These are phyloP conservation scores for Sporothrix brasiliensis DNA, from an alignment of 2,329 filamentous ascomycete genomes.

Conservation along the genomic window DNA sequence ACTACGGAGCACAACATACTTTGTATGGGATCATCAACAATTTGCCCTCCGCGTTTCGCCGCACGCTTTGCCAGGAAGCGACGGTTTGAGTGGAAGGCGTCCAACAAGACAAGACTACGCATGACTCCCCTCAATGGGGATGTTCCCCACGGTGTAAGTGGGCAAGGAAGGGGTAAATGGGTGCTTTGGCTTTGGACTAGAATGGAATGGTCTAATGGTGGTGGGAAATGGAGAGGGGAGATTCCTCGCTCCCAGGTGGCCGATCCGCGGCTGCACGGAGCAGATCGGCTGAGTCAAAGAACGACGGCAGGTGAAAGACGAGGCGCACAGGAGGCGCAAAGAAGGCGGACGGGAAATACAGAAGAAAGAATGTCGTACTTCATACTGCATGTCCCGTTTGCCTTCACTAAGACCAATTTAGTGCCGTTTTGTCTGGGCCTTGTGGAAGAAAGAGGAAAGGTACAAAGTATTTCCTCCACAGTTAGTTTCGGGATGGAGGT, in stretches of 20 bases:
- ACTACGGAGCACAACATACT: not conserved
- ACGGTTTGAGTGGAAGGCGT: slow-evolving; percentile 18
- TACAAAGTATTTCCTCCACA: too few species aligned
- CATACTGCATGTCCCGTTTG: not conserved
- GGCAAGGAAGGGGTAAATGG: not conserved
- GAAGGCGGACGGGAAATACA: not conserved
- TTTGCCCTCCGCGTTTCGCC: slow-evolving; percentile 32
- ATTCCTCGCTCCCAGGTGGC: slow-evolving; percentile 23
- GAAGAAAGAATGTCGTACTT: not conserved
- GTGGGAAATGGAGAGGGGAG: not conserved
- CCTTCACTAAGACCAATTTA: not conserved
- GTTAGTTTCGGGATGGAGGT: slow-evolving; percentile 12
- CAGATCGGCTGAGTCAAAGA: slow-evolving; percentile 32
- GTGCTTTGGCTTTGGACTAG: not conserved
- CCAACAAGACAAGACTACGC: not conserved
- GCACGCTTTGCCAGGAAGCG: slow-evolving; percentile 23
- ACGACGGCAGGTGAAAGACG: slow-evolving; percentile 2
- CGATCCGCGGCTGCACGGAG: slow-evolving; percentile 36
- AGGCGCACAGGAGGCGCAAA: not conserved
- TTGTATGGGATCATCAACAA: not conserved
- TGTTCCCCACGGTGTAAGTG: slow-evolving; percentile 25
- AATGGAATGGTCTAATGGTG: not conserved
- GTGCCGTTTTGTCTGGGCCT: not conserved
- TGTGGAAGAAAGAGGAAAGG: too few species aligned
- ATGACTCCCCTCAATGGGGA: not conserved